Evolutionary conservation across 805 yeast species (phyloP), one percentile per base, ranked within the genome.

Genomic region (Peterozyma xylosa): DNA sequence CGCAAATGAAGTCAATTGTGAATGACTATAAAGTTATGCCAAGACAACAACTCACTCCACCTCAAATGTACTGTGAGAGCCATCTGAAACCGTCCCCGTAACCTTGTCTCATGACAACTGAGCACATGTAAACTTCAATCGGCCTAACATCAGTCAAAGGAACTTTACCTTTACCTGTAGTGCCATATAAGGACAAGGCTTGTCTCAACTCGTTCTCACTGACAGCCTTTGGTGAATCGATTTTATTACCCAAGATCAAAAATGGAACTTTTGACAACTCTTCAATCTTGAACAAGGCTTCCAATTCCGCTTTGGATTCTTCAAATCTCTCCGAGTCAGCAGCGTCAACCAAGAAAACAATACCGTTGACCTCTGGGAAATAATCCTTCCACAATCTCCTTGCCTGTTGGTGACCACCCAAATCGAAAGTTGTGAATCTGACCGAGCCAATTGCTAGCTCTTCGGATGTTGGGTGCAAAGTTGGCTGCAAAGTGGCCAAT

Each of bases 351-450:
- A 93, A 73, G 66, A 86, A 93, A 30, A 93, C 98, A 53, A 93
- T 93, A 45, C 97, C 99, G 65, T 89, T 86, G 41, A 93, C 99
- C 70, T 93, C 99, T 47, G 99, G 99, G 83, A 93, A 93, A 67
- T 93, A 93, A 65, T 93, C 98, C 63, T 90, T 90, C 99, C 99
- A 93, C 61, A 93, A 80, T 70, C 99, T 88, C 71, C 99, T 90
- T 41, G 99, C 98, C 70, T 91, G 97, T 65, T 79, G 83, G 72
- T 93, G 99, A 37, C 99, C 99, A 67, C 99, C 99, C 55, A 93
- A 76, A 66, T 93, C 99, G 58, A 93, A 93, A 29, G 99, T 93
- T 48, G 99, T 93, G 76, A 93, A 93, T 64, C 91, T 83, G 50
- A 91, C 95, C 55, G 86, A 84, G 54, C 98, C 99, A 57, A 93